Evolutionary conservation across 495 filamentous ascomycete species (phyloP), one percentile per base, ranked within the genome.

Genomic region (Xylaria telfairii): DNA sequence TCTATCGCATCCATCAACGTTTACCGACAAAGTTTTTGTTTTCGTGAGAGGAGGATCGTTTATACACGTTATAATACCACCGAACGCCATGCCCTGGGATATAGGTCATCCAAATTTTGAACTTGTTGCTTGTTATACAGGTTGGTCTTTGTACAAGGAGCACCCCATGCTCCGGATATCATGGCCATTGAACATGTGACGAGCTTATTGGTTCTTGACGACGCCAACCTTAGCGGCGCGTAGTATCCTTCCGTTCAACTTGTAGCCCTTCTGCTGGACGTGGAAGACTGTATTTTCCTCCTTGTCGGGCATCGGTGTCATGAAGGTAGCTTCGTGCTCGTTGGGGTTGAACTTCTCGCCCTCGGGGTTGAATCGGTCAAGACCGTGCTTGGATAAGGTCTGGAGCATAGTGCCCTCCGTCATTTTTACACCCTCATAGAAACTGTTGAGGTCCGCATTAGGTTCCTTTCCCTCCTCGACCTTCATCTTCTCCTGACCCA

Each of bases 151-250:
- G 73, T 76, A 76, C 74, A 78, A 42, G 61, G 63, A 69, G 65
- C 53, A 56, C 56, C 26, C 26, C 21, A 13, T 62, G 68, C 61
- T 59, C 60, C 61, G 7, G 51, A 70, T 24, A 65, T 42, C n/a
- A 41, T 53, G 57, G 4, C 8, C 3, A n/a, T 39, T 26, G 24
- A 17, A 24, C n/a, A 41, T 53, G 34, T 21, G 44, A 56, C 71
- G 61, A 59, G 67, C 73, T 65, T 80, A 86, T 74, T 80, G 76
- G 79, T 84, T 87, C 83, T 87, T 88, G 68, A 96, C 95, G 68
- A 98, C 92, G 74, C 95, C 95, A 66, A 98, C 95, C 87, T 98
- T 97, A 73, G 95, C 93, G 70, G 95, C 92, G 84, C 96, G 89
- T 71, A 99, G 82, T 60, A 97, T 86, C 74, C 96, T 85, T 69